These are phyloP conservation scores for Nigrospora oryzae DNA, from an alignment of 2,329 filamentous ascomycete species.

Conservation along the genomic window DNA sequence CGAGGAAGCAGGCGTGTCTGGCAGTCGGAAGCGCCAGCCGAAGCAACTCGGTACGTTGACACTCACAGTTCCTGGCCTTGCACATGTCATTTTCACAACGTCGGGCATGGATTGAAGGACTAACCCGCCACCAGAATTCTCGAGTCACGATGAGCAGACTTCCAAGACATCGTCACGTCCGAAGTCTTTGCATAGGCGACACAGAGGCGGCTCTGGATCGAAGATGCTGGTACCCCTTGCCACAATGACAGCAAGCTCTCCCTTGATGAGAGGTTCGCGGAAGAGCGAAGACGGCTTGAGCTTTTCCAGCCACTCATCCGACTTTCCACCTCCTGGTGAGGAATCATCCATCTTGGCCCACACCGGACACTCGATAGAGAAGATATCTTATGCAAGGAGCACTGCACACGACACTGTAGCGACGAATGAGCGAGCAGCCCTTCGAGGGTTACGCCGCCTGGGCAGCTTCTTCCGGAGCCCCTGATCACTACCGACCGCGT, in stretches of 20 bases:
- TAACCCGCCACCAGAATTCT: conserved; percentile 10
- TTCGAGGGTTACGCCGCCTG: neutral
- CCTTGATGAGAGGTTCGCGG: too few relatives aligned
- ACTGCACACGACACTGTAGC: neutral
- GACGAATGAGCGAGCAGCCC: neutral
- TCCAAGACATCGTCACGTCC: conserved; percentile 1
- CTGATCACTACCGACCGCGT: neutral
- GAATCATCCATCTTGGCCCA: conserved; percentile 17
- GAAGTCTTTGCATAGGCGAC: too few relatives aligned
- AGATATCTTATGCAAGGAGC: conserved; percentile 2
- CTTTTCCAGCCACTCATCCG: conserved; percentile 5
- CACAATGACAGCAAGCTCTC: too few relatives aligned
- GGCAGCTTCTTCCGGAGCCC: neutral
- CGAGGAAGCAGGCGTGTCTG: neutral
- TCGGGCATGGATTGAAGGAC: neutral
- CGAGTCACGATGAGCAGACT: conserved; percentile 7
- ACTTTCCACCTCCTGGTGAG: conserved; percentile 4
- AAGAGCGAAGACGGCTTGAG: neutral
- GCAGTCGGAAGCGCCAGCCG: neutral
- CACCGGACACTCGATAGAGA: conserved; percentile 18
- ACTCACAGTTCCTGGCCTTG: too few relatives aligned
- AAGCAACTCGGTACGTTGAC: conserved; percentile 13
- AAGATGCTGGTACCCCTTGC: too few relatives aligned
- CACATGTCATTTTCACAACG: neutral
- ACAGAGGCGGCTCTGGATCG: too few relatives aligned